Percentiles rank a stretch among this genome's conserved stretches.
Conservation (phyloP, 768 basidiomycete genomes). For the Suillus ampliporus region DNA sequence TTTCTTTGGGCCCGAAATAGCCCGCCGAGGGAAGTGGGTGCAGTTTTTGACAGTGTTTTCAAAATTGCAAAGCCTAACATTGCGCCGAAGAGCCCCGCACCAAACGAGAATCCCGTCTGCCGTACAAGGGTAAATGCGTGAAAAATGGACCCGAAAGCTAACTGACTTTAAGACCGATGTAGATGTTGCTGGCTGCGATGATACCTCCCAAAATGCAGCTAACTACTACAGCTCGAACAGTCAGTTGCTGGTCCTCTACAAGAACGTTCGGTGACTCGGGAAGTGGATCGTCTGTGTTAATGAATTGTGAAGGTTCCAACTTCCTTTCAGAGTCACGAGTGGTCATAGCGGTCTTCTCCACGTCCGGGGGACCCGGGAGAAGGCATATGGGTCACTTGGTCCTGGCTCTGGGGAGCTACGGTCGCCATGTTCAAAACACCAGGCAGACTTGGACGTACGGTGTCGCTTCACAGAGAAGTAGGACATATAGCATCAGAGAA, state of each 20-base stretch:
- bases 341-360: neutral
- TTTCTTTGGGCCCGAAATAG: constrained; percentile 69
- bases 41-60: constrained; percentile 54
- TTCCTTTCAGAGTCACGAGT: neutral
- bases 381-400: no score
- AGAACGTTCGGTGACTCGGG: constrained; percentile 50
- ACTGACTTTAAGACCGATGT: constrained; percentile 58
- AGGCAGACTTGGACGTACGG: no score
- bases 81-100: constrained; percentile 60
- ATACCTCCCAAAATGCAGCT: constrained; percentile 55
- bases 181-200: constrained; percentile 66
- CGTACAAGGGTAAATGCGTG: neutral
- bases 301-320: constrained; percentile 2
- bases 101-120: constrained; percentile 63
- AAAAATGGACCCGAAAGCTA: neutral
- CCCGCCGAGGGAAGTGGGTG: constrained; percentile 54
- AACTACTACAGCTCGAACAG: constrained; percentile 52
- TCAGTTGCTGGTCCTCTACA: constrained; percentile 56
- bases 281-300: constrained; percentile 45
- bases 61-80: constrained; percentile 51
- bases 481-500: no score
- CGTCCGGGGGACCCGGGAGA: neutral
- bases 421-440: neutral
- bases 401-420: neutral
- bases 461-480: neutral